Percentiles rank a stretch among this genome's conserved stretches.
These are phyloP conservation scores for Iris macrosiphon DNA, from an alignment of 106 monocot genomes.

Conservation along the genomic window DNA sequence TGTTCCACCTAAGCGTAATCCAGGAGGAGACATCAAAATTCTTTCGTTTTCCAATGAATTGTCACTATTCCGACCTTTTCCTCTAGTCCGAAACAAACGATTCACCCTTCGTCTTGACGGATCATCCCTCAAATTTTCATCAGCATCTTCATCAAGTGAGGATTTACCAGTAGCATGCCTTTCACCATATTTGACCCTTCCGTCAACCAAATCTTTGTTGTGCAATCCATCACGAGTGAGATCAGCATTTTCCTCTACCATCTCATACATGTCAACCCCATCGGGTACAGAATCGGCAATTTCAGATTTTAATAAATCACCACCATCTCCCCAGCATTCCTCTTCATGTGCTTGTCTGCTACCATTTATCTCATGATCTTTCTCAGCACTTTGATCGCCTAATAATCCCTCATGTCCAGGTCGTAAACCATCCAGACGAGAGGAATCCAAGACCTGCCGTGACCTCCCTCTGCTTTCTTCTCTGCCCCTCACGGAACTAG, in stretches of 20 bases:
- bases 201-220: conserved; percentile 25
- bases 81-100: conserved; percentile 38
- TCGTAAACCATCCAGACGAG: conserved; percentile 40
- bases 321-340: conserved; percentile 28
- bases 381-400: conserved; percentile 35
- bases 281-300: conserved; percentile 43
- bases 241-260: conserved; percentile 33
- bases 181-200: conserved; percentile 38
- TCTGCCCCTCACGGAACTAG: conserved; percentile 33
- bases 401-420: conserved; percentile 35
- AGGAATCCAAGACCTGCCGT: conserved; percentile 37
- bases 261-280: conserved; percentile 19
- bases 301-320: conserved; percentile 34
- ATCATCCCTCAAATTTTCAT: conserved; percentile 56
- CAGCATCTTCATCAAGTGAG: conserved; percentile 32
- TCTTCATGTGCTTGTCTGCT: conserved; percentile 24
- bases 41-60: conserved; percentile 52
- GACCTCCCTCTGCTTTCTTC: conserved; percentile 62
- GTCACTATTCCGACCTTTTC: conserved; percentile 53
- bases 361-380: conserved; percentile 23
- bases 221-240: conserved; percentile 31
- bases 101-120: conserved; percentile 48
- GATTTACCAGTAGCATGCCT: conserved; percentile 26
- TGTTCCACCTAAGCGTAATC: conserved; percentile 18
- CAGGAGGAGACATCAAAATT: conserved; percentile 35